Base-by-base conservation (phyloP, 257 asterid genomes). In the Nicotiana noctiflora region DNA sequence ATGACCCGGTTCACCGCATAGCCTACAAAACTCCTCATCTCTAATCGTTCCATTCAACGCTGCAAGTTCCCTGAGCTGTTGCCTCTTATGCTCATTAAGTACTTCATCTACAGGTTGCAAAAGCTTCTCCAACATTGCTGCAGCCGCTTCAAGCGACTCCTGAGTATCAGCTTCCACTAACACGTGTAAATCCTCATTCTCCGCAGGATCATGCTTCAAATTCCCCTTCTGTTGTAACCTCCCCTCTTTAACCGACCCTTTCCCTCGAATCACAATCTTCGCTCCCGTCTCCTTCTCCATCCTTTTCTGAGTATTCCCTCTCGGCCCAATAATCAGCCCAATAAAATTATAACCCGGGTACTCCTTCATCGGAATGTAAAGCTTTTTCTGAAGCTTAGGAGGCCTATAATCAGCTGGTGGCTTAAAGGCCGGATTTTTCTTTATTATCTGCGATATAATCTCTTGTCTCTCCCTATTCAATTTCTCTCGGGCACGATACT, bases 381-480 rank as follows among this genome's bases (percentile, higher is more conserved):
- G 92, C 91, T 95, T 95, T 87, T 93, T 95, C 0, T 95, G 94
- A 84, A 91, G 94, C 89, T 95, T 95, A 0, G 99, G 99, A 1
- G 99, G 99, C 87, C 99, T 89, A 76, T 95, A 95, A 91, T 95
- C 99, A 1, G 99, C 97, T 0, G 99, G 99, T 0, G 99, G 98
- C 88, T 93, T 95, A 82, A 90, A 95, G 3, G 96, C 94, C 0
- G 99, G 99, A 63, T 95, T 95, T 63, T 93, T 93, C 91, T 95
- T 93, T 63, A 95, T 85, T 77, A 95, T 95, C 84, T 93, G 90
- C 0, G 97, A 90, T 84, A 95, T 92, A 52, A 95, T 90, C 84
- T 95, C 99, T 80, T 93, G 98, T 62, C 97, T 92, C 86, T 95
- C 98, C 89, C 94, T 84, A 57, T 91, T 95, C 85, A 95, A 63